Evolutionary conservation across 352 stramenopile genomes (phyloP).

Genomic region (Phytophthora agathidicida): DNA sequence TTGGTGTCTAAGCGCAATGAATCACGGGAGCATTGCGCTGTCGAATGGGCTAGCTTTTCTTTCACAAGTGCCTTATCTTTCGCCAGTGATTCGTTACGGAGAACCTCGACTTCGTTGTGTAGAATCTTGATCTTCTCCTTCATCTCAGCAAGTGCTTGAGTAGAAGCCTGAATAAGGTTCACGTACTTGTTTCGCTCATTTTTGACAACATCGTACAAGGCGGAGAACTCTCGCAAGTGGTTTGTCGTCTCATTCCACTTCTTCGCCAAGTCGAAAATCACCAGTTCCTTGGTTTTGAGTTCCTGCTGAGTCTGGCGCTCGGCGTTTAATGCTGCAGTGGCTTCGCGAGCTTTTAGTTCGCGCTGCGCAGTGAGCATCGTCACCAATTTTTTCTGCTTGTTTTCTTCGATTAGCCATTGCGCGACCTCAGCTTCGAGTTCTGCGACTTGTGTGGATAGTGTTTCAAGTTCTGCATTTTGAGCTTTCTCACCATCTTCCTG

Average conservation of each 20-base stretch:
- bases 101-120: slow-evolving; percentile 94
- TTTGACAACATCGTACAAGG: slow-evolving; percentile 95
- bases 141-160: slow-evolving; percentile 95
- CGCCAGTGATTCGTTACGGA: slow-evolving; percentile 91
- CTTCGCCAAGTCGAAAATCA: slow-evolving; percentile 94
- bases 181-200: slow-evolving; percentile 97
- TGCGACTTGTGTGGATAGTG: slow-evolving; percentile 64
- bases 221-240: slow-evolving; percentile 93
- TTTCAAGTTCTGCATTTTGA: slow-evolving; percentile 70
- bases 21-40: slow-evolving; percentile 89
- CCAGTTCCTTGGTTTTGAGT: slow-evolving; percentile 93
- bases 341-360: slow-evolving; percentile 91
- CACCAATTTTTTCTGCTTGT: slow-evolving; percentile 90
- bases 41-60: slow-evolving; percentile 86
- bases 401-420: slow-evolving; percentile 89
- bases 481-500: slow-evolving; percentile 86
- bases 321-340: slow-evolving; percentile 65
- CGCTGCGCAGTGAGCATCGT: slow-evolving; percentile 89
- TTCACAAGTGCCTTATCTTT: slow-evolving; percentile 95
- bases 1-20: slow-evolving; percentile 91
- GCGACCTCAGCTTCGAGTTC: slow-evolving; percentile 82
- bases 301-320: slow-evolving; percentile 90
- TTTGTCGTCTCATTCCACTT: slow-evolving; percentile 94
- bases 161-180: slow-evolving; percentile 92
- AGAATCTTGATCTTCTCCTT: slow-evolving; percentile 97